Percentiles rank a stretch among this genome's conserved stretches.
Evolutionary conservation across 1,284 basidiomycete genomes (phyloP).

Genomic region (Puccinia triticina): DNA sequence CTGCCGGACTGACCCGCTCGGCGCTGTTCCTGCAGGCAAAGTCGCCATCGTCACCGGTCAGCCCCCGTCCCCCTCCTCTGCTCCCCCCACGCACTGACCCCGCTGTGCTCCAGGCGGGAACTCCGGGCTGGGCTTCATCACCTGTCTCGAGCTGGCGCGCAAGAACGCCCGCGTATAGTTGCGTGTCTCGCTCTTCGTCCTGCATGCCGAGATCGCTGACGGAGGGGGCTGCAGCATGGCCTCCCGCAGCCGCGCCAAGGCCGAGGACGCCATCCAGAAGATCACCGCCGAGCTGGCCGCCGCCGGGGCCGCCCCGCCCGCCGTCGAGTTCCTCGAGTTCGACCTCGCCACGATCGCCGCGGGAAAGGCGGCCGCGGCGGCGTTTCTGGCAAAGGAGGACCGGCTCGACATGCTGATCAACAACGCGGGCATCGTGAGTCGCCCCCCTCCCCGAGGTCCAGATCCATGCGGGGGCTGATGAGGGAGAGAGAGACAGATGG

Average conservation of each 20-base stretch:
- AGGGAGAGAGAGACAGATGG: constrained; percentile 3
- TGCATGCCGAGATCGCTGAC: too few relatives aligned
- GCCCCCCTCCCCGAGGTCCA: not conserved
- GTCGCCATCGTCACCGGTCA: constrained; percentile 40
- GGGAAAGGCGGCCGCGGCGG: constrained; percentile 55
- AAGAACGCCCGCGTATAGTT: constrained; percentile 48
- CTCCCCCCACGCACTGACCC: not conserved
- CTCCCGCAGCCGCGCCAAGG: constrained; percentile 24
- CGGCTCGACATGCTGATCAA: constrained; percentile 59
- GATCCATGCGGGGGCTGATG: not conserved
- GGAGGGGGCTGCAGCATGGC: too few relatives aligned
- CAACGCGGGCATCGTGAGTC: constrained; percentile 56
- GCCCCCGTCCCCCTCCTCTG: not conserved
- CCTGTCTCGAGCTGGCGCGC: constrained; percentile 35
- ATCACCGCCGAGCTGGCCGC: constrained; percentile 47
- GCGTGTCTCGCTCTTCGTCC: not conserved
- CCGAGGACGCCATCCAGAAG: constrained; percentile 37
- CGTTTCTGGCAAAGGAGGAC: constrained; percentile 55
- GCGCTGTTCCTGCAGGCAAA: not conserved
- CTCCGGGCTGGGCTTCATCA: constrained; percentile 33
- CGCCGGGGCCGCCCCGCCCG: too few relatives aligned
- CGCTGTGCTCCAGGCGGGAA: too few relatives aligned
- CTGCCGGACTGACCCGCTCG: too few relatives aligned
- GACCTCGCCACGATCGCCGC: constrained; percentile 58
- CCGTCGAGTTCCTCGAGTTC: constrained; percentile 58